Evolutionary conservation across 176 grass and related monocot species (phyloP), one percentile per base, ranked within the genome.

Genomic region (Oropetium thomaeum): DNA sequence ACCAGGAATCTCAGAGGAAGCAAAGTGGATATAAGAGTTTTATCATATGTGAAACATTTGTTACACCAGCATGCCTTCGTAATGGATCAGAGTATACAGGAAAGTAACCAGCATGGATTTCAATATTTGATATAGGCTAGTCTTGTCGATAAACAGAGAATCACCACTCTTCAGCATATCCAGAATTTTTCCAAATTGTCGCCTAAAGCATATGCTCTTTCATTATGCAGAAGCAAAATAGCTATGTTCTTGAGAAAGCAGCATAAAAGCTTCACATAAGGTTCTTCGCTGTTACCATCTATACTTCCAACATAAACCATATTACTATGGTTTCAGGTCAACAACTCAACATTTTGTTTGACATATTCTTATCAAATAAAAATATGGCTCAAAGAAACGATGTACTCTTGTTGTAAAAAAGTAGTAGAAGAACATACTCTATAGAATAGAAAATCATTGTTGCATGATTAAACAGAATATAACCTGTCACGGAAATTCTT

Each of bases 11-110:
- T 63, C 20, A 51, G 1, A 78, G 25, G 14, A 47, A 78, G n/a
- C n/a, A n/a, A n/a, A n/a, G n/a, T n/a, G n/a, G n/a, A n/a, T 77
- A 54, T 71, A 40, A 69, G 73, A 66, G 66, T 38, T 77, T 65
- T 70, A 59, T 76, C 11, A 8, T 63, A 34, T 34, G 19, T 69
- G 76, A 22, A 67, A 85, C 57, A 47, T 51, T 54, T 58, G 23
- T 85, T 67, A 14, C 51, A 77, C 19, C 58, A 40, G 23, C 44
- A 72, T 58, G 53, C 14, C 10, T 58, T n/a, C 58, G 14, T 5
- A 28, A 58, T 43, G 22, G 70, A 33, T 39, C 58, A 65, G 8
- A 44, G 20, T 28, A 61, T 71, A 27, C 11, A 62, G 44, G 29
- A 70, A 64, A 77, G 22, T 1, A 49, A 45, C 20, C 22, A 27